Evolutionary conservation across 2,329 filamentous ascomycete genomes (phyloP).

Genomic region (Alternaria gansuensis): DNA sequence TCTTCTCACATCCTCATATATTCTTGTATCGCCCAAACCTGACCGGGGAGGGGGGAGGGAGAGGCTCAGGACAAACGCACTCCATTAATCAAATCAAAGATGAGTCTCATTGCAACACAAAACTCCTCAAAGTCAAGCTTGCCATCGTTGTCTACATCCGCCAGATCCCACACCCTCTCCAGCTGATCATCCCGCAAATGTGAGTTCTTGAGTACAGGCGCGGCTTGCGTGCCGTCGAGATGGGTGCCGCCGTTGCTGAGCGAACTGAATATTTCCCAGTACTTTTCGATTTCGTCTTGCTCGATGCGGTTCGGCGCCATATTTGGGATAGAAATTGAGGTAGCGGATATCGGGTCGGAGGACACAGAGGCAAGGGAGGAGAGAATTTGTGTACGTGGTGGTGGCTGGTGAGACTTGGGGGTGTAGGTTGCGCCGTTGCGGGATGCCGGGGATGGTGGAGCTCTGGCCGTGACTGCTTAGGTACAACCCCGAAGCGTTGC

Average conservation of each 20-base stretch:
- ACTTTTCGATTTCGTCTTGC: conserved; percentile 78
- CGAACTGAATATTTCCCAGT: conserved; percentile 81
- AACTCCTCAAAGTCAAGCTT: conserved; percentile 99
- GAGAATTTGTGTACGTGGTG: conserved; percentile 9
- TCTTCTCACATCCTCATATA: neutral
- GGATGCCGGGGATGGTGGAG: conserved; percentile 29
- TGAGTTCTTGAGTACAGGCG: conserved; percentile 76
- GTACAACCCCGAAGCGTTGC: no score
- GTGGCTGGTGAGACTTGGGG: conserved; percentile 5
- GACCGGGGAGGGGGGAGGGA: neutral
- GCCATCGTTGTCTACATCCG: conserved; percentile 96
- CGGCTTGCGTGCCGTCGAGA: conserved; percentile 74
- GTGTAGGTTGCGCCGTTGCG: conserved; percentile 15
- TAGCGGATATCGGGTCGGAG: neutral
- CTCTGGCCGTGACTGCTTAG: conserved; percentile 17
- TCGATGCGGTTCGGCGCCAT: conserved; percentile 67
- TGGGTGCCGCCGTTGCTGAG: conserved; percentile 70
- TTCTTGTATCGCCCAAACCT: neutral
- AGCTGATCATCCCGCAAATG: conserved; percentile 81
- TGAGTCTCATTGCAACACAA: conserved; percentile 97
- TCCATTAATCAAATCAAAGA: conserved; percentile 96
- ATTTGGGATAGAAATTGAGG: neutral
- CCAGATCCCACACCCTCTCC: conserved; percentile 96
- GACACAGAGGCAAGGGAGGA: conserved; percentile 1
- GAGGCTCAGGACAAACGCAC: conserved; percentile 58